Evolutionary conservation across 1,284 basidiomycete genomes (phyloP).

Genomic region (Rhodotorula sp.): DNA sequence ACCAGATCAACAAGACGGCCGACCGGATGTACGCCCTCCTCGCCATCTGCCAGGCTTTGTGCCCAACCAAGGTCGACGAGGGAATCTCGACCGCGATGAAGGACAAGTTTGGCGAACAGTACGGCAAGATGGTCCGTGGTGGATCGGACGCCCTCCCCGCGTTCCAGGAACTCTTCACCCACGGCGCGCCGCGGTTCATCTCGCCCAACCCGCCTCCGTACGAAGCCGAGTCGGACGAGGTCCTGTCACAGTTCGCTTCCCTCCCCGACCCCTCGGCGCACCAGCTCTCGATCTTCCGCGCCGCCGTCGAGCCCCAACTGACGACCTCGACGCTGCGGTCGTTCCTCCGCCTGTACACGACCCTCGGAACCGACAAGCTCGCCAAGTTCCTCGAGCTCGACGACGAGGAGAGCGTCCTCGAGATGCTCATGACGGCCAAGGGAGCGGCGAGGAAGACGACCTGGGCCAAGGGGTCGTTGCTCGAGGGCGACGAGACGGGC

Average conservation of each 20-base stretch:
- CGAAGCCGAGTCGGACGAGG: conserved; percentile 68
- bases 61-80: conserved; percentile 83
- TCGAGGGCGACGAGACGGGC: conserved; percentile 82
- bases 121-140: conserved; percentile 73
- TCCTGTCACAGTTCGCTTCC: conserved; percentile 48
- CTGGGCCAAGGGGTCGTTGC: conserved; percentile 61
- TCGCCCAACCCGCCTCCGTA: conserved; percentile 83
- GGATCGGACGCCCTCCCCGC: conserved; percentile 71
- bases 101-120: conserved; percentile 90
- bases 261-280: conserved; percentile 72
- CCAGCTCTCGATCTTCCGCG: conserved; percentile 78
- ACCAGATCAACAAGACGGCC: conserved; percentile 96
- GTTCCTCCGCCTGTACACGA: conserved; percentile 93
- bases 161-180: conserved; percentile 91
- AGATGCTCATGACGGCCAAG: conserved; percentile 97
- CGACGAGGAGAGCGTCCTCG: conserved; percentile 89
- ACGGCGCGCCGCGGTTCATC: conserved; percentile 96
- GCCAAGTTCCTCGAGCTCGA: conserved; percentile 73
- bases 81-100: conserved; percentile 90
- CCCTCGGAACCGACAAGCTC: conserved; percentile 85
- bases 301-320: conserved; percentile 71
- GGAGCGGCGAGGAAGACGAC: conserved; percentile 63
- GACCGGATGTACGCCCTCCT: conserved; percentile 97
- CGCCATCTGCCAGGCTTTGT: conserved; percentile 87
- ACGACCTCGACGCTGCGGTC: conserved; percentile 82